These are phyloP conservation scores for Cryphonectria nitschkei DNA, from an alignment of 2,329 filamentous ascomycete species.

Conservation along the genomic window DNA sequence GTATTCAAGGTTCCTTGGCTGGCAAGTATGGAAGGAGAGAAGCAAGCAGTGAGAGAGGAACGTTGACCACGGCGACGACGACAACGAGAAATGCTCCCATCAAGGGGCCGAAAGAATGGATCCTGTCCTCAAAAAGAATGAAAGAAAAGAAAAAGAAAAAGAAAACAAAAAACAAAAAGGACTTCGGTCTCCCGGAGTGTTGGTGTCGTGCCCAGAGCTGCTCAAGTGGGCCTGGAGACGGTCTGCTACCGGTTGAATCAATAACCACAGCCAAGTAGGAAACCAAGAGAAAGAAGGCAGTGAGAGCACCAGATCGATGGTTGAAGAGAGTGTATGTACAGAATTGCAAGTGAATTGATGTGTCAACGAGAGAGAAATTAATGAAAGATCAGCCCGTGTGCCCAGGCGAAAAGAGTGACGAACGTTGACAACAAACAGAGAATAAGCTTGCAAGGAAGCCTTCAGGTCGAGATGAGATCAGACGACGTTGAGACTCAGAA, in stretches of 20 bases:
- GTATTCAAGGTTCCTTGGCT: background rate
- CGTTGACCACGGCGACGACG: background rate
- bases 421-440: background rate
- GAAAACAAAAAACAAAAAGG: background rate
- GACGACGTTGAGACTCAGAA: constrained; percentile 19
- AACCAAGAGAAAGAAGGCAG: background rate
- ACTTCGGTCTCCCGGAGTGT: background rate
- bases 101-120: constrained; percentile 3
- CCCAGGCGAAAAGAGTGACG: constrained; percentile 12
- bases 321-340: background rate
- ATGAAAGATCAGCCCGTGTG: constrained; percentile 26
- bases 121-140: constrained; percentile 2
- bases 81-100: background rate
- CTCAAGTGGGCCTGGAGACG: background rate
- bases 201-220: background rate
- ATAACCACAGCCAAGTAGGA: background rate
- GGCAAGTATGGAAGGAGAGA: background rate
- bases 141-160: background rate
- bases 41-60: background rate
- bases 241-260: background rate
- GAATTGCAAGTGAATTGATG: background rate
- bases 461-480: constrained; percentile 13
- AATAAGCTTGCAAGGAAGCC: constrained; percentile 7
- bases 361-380: constrained; percentile 1
- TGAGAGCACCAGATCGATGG: background rate